Conservation (phyloP, 2,329 filamentous ascomycete genomes). For the Trichoderma sp. region DNA sequence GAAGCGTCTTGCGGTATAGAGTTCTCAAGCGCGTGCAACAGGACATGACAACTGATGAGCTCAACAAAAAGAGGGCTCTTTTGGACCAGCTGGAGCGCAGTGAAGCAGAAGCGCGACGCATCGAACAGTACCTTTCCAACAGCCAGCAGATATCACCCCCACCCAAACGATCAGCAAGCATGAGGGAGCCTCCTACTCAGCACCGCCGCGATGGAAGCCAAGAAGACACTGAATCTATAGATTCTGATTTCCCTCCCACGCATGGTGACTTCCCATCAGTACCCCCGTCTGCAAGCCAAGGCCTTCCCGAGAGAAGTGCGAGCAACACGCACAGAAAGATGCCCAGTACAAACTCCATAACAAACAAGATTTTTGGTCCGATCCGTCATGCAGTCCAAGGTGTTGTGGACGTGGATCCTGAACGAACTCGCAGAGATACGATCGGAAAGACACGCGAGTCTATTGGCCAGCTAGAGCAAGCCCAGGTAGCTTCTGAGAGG, state of each 20-base stretch:
- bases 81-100: slow-evolving; percentile 90
- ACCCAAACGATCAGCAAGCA: slow-evolving; percentile 61
- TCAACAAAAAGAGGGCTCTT: slow-evolving; percentile 78
- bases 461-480: slow-evolving; percentile 82
- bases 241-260: slow-evolving; percentile 92
- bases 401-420: slow-evolving; percentile 93
- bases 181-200: slow-evolving; percentile 49
- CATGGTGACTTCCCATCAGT: slow-evolving; percentile 66
- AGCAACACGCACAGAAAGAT: slow-evolving; percentile 68
- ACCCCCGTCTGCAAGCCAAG: slow-evolving; percentile 72
- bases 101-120: slow-evolving; percentile 86
- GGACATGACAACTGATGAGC: slow-evolving; percentile 92
- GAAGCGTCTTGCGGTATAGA: slow-evolving; percentile 81
- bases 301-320: slow-evolving; percentile 55
- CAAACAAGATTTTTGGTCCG: slow-evolving; percentile 89
- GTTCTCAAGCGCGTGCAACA: slow-evolving; percentile 94
- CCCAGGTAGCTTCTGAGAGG: slow-evolving; percentile 79
- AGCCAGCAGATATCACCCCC: slow-evolving; percentile 64
- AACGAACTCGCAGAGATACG: slow-evolving; percentile 84
- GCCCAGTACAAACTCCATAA: slow-evolving; percentile 84
- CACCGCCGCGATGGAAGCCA: slow-evolving; percentile 55
- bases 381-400: slow-evolving; percentile 95
- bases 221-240: slow-evolving; percentile 85
- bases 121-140: slow-evolving; percentile 85
- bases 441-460: slow-evolving; percentile 95